Evolutionary conservation across 2,329 filamentous ascomycete species (phyloP), one percentile per base, ranked within the genome.

Genomic region (Venturia pyrina): DNA sequence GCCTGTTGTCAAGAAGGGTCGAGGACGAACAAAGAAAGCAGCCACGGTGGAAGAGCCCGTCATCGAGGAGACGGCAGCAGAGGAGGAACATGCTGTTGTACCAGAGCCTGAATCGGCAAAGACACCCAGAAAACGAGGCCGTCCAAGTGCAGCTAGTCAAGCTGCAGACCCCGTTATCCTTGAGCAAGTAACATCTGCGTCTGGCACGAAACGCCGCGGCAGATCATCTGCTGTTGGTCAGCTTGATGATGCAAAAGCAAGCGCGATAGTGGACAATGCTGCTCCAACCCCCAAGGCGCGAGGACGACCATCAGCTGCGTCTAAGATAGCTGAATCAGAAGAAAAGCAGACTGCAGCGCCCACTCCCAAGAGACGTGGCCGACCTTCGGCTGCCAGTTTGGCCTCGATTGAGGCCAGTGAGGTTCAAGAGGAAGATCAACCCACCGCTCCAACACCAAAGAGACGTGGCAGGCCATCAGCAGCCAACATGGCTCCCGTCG

Each of bases 221-320:
- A 48, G 63, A 32, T 21, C 41, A 46, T 48, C 43, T 41, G 41
- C 41, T 50, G 24, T 64, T 11, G 37, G 32, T 43, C 43, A 50
- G 62, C 41, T 32, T 40, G 56, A 8, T 17, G 41, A 21, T 7
- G 32, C 3, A n/a, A 28, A 66, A 24, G 57, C 10, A 0, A 44
- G 32, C 19, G 43, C 40, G 41, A 46, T 19, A 11, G 64, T 40
- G 13, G 50, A 57, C 3, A 64, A 57, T 5, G 56, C 60, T 60
- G 64, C 61, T 15, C 46, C 61, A 19, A 46, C 65, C 3, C 62
- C 66, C 11, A 68, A 67, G 62, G 60, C 43, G 34, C 65, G 62
- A 21, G 69, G 68, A 32, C 64, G 68, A 19, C 46, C 63, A 11
- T 46, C 62, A 15, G 43, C 65, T 19, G 59, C 41, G 24, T 5